Conservation (phyloP, 441 rosid genomes). For the Raphanus hybrid region DNA sequence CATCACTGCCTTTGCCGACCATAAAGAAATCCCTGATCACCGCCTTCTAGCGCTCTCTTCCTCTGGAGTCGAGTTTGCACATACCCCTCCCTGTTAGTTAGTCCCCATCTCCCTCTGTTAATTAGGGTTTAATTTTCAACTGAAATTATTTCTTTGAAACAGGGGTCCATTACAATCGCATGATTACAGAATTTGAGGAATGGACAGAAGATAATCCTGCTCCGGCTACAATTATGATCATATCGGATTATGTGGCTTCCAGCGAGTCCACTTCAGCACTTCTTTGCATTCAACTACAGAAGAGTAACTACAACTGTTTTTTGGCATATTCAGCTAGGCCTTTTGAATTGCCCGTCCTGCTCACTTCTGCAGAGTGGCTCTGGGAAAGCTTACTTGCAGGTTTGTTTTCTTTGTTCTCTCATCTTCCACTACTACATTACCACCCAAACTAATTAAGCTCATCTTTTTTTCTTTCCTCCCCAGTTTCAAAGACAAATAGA, state of each 20-base stretch:
- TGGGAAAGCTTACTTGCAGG: constrained; percentile 12
- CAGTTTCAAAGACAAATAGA: background rate
- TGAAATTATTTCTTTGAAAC: background rate
- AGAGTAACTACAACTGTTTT: background rate
- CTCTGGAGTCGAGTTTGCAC: constrained; percentile 4
- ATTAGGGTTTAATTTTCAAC: background rate
- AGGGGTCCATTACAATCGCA: background rate
- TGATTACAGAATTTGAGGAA: background rate
- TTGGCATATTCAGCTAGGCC: background rate
- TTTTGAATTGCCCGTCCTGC: background rate
- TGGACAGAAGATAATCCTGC: background rate
- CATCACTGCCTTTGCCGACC: constrained; percentile 7
- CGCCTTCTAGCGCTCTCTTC: background rate
- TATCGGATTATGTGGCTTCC: background rate
- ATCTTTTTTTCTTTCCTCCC: background rate
- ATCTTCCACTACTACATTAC: background rate
- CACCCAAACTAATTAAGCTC: background rate
- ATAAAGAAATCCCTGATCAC: background rate
- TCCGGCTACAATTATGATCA: background rate
- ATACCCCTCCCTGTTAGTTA: background rate
- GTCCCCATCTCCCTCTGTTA: background rate
- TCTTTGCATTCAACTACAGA: background rate
- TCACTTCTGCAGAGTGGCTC: background rate
- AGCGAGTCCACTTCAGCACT: background rate
- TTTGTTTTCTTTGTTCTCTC: background rate